Conservation (phyloP, 257 asterid species). For the Solanum lycopersicoides region DNA sequence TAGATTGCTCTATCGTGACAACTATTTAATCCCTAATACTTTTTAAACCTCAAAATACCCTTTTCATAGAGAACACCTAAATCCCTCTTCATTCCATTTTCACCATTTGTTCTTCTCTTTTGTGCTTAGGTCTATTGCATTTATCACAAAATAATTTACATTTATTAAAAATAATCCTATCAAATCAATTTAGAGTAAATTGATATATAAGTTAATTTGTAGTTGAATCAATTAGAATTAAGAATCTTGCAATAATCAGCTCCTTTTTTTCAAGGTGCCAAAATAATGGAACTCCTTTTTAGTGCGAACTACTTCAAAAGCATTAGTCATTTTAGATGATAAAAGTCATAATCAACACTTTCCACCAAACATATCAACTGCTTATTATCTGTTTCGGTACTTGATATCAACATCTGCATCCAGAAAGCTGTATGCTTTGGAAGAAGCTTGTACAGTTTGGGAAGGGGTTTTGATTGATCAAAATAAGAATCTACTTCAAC, state of each 20-base stretch:
- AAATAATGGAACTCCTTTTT: background rate
- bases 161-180: background rate
- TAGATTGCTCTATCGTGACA: background rate
- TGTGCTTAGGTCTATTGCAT: background rate
- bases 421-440: no score
- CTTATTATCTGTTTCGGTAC: background rate
- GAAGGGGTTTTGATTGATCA: no score
- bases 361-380: background rate
- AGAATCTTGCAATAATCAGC: background rate
- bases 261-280: background rate
- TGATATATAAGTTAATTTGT: background rate
- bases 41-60: background rate
- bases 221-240: background rate
- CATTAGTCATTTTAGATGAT: background rate
- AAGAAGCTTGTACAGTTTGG: no score
- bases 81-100: background rate
- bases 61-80: background rate
- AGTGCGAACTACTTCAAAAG: background rate
- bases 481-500: no score
- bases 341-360: background rate
- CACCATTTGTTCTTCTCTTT: background rate
- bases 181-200: background rate
- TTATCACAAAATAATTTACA: background rate
- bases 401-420: background rate
- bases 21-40: background rate